Base-by-base conservation (phyloP, 441 rosid genomes). In the Eutrema salsugineum region DNA sequence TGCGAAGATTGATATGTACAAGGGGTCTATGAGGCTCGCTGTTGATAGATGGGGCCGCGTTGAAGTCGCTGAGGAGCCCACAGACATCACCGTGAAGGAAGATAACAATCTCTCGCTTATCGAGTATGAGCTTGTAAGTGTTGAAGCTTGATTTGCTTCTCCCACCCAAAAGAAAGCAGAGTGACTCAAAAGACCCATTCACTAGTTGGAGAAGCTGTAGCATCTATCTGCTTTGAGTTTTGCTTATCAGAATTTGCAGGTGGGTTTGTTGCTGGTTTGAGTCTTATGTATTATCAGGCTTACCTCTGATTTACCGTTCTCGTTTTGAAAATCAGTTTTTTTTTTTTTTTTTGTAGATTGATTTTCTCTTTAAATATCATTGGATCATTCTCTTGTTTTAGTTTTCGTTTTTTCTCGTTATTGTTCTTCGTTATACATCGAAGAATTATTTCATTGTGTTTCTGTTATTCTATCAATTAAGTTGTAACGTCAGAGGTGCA, bases 91-190 rank as follows among this genome's bases (percentile, higher is more conserved):
- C 0, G 97, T 91, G 76, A 86, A 89, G 75, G 93, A 91, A 73
- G 97, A 91, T 54, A 89, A 87, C 81, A 91, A 91, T 79, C 86
- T 91, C 47, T 91, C 97, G 0, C 83, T 91, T 63, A 89, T 91
- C 5, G 97, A 91, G 76, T 89, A 81, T 77, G 97, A 91, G 65
- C 82, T 87, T 36, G 93, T 91, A 63, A 87, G 66, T 39, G 88
- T 91, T 30, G 91, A 76, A 76, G 40, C 79, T 47, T 76, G 75
- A 75, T 16, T 6, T 28, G 53, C 7, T 39, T 19, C 64, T 8
- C 19, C 46, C 49, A 32, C 7, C 7, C 3, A 44, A 36, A 53
- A 4, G 66, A 68, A 62, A 62, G 38, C 66, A 55, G 70, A 60
- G 70, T 2, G 15, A 55, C 50, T 44, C 46, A 38, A 2, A 58